phyloP scores from a whole-genome alignment of 2,329 filamentous ascomycete genomes.

The Rachicladosporium sp. region DNA sequence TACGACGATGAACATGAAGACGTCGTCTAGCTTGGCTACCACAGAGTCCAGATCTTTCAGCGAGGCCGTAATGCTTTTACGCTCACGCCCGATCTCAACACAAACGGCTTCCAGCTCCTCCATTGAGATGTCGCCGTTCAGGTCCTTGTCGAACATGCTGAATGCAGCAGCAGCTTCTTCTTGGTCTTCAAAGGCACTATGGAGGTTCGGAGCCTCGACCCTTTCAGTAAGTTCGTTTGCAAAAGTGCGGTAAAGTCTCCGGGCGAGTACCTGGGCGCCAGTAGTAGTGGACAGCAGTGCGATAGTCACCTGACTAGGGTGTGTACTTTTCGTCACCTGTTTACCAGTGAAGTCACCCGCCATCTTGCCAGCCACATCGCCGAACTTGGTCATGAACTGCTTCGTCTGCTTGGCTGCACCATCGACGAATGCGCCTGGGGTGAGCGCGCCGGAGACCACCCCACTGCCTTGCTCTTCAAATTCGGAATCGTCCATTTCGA shows the following conservation, averaged over 20 bases:
- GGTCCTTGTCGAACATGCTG: slow-evolving; percentile 85
- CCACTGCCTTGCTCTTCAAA: slow-evolving; percentile 44
- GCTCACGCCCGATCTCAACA: slow-evolving; percentile 86
- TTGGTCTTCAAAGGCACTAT: slow-evolving; percentile 62
- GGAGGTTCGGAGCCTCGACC: slow-evolving; percentile 65
- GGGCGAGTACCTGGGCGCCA: slow-evolving; percentile 72
- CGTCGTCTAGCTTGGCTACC: slow-evolving; percentile 75
- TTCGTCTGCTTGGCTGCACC: slow-evolving; percentile 62
- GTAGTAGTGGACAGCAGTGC: slow-evolving; percentile 60
- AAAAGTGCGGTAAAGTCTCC: slow-evolving; percentile 79
- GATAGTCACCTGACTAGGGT: slow-evolving; percentile 74
- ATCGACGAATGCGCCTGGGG: slow-evolving; percentile 60
- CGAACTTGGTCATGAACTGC: slow-evolving; percentile 64
- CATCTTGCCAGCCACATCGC: slow-evolving; percentile 72
- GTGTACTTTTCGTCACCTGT: slow-evolving; percentile 52
- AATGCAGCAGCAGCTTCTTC: slow-evolving; percentile 88
- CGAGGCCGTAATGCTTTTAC: slow-evolving; percentile 88
- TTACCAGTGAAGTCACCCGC: slow-evolving; percentile 87
- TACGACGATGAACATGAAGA: slow-evolving; percentile 76
- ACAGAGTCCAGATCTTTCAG: slow-evolving; percentile 92
- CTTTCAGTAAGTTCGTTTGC: slow-evolving; percentile 63
- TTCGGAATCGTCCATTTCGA: slow-evolving; percentile 62
- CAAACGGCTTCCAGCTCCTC: slow-evolving; percentile 87
- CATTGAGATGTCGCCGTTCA: slow-evolving; percentile 94
- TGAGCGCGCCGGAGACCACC: slow-evolving; percentile 48